These are phyloP conservation scores for Neurospora discreta DNA, from an alignment of 495 filamentous ascomycete genomes.

Conservation along the genomic window DNA sequence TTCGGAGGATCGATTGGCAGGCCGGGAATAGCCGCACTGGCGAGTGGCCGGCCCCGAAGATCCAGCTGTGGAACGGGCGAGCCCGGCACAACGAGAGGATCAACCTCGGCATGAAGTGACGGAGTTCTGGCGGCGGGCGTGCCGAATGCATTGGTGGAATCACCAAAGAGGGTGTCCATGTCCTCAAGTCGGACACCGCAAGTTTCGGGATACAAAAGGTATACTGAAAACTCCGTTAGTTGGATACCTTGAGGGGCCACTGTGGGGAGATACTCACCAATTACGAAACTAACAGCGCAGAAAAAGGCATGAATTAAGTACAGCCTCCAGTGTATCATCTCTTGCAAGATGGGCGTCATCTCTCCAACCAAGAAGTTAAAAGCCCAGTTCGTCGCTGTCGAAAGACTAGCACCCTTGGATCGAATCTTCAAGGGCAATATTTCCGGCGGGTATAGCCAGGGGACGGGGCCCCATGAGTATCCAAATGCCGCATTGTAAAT, in stretches of 20 bases:
- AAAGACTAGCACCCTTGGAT: slow-evolving; percentile 93
- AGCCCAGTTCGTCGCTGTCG: slow-evolving; percentile 94
- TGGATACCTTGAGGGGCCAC: background rate
- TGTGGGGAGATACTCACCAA: slow-evolving; percentile 54
- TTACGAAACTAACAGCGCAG: slow-evolving; percentile 88
- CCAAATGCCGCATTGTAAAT: slow-evolving; percentile 97
- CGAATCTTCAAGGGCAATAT: slow-evolving; percentile 94
- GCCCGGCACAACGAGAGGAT: slow-evolving; percentile 55
- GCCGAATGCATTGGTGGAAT: slow-evolving; percentile 64
- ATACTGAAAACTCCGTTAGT: slow-evolving; percentile 49
- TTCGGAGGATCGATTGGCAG: slow-evolving; percentile 30
- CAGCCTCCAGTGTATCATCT: slow-evolving; percentile 80
- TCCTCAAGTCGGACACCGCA: slow-evolving; percentile 91
- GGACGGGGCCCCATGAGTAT: slow-evolving; percentile 97
- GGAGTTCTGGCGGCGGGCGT: slow-evolving; percentile 43
- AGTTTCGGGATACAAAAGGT: slow-evolving; percentile 94
- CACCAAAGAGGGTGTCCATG: slow-evolving; percentile 86
- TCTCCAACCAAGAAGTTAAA: slow-evolving; percentile 97
- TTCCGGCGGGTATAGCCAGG: slow-evolving; percentile 96
- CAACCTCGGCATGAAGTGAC: slow-evolving; percentile 48
- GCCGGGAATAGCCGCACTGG: slow-evolving; percentile 25
- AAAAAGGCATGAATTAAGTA: slow-evolving; percentile 96
- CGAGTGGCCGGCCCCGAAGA: slow-evolving; percentile 38
- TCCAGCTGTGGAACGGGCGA: slow-evolving; percentile 76
- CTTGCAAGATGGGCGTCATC: slow-evolving; percentile 86